Evolutionary conservation across 306 rosid genomes (phyloP).

Genomic region (Cucumis hystrix): DNA sequence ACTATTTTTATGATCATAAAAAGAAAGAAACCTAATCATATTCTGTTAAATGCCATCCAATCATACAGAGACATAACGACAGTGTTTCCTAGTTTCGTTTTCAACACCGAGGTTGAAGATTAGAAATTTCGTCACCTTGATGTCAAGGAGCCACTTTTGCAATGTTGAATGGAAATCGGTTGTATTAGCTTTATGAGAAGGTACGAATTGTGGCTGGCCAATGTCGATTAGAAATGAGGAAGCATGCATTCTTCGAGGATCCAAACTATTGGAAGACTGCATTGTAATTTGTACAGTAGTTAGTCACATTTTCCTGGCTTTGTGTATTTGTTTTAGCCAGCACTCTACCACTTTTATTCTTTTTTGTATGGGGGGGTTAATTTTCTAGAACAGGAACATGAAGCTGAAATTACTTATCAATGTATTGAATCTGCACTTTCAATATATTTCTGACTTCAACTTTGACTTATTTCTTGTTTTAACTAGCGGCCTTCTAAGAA

Average conservation of each 20-base stretch:
- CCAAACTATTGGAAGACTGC: background rate
- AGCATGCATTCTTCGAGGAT: background rate
- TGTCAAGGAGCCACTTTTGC: background rate
- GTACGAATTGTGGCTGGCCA: background rate
- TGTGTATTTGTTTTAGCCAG: background rate
- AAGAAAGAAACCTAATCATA: background rate
- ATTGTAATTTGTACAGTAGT: background rate
- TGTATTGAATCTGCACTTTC: background rate
- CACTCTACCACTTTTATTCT: background rate
- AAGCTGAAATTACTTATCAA: background rate
- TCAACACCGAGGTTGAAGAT: conserved; percentile 30
- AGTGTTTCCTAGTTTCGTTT: conserved; percentile 45
- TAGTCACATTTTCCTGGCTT: background rate
- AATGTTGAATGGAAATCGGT: background rate
- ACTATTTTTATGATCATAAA: background rate
- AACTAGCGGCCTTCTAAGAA: too few species aligned
- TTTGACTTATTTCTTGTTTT: too few species aligned
- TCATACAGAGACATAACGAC: conserved; percentile 43
- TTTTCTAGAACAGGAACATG: background rate
- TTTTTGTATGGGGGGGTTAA: background rate
- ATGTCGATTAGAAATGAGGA: background rate
- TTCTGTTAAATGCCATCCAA: background rate
- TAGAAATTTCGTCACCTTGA: background rate
- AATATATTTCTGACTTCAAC: background rate
- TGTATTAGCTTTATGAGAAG: background rate